Evolutionary conservation across 2,329 filamentous ascomycete species (phyloP).

Genomic region (Chrysoporthe austroafricana): DNA sequence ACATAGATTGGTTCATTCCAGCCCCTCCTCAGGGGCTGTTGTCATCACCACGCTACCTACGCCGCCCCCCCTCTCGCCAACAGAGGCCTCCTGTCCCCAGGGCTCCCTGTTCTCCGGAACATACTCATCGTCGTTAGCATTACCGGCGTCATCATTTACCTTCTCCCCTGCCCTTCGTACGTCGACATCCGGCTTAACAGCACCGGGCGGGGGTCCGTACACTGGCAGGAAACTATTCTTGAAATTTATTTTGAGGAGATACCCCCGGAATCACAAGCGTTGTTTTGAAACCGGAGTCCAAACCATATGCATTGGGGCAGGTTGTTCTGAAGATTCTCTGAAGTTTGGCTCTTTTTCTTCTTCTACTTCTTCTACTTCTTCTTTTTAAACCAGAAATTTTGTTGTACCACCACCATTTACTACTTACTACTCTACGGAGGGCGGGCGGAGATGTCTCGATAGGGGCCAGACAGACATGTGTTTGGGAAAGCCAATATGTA

Average conservation of each 20-base stretch:
- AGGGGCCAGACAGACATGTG: neutral
- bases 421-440: neutral
- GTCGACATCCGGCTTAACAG: conserved; percentile 12
- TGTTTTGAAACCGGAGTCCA: conserved; percentile 24
- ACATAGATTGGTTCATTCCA: neutral
- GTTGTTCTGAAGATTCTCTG: conserved; percentile 14
- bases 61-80: neutral
- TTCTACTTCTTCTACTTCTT: neutral
- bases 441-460: conserved; percentile 12
- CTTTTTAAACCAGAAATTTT: neutral
- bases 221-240: conserved; percentile 13
- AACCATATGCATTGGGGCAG: conserved; percentile 13
- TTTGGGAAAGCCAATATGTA: neutral
- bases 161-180: neutral
- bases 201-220: conserved; percentile 15
- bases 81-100: neutral
- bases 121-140: conserved; percentile 15
- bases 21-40: neutral
- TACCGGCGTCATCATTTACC: conserved; percentile 16
- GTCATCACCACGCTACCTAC: conserved; percentile 1
- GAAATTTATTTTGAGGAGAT: conserved; percentile 25
- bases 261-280: conserved; percentile 24
- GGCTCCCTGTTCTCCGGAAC: neutral
- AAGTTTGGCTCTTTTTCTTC: conserved; percentile 5
- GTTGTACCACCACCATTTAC: conserved; percentile 13